A percentile compares a stretch with the other conserved stretches of the same genome.
Conservation (phyloP, 1,139 yeast species). For the Pichia sp. region DNA sequence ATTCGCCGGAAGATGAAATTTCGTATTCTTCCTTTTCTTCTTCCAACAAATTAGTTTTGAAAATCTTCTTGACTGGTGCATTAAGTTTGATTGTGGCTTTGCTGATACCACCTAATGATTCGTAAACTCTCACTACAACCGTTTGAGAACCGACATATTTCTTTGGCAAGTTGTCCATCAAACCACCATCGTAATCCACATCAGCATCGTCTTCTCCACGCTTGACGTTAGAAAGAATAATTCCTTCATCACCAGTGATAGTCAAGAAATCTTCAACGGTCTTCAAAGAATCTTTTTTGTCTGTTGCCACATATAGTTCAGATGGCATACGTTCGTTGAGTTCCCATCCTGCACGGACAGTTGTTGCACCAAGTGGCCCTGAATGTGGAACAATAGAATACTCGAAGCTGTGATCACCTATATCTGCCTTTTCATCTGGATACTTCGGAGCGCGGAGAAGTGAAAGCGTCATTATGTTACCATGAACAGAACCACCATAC, state of each 20-base stretch:
- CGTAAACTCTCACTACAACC: conserved; percentile 72
- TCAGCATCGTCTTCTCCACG: conserved; percentile 82
- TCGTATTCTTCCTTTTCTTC: conserved; percentile 47
- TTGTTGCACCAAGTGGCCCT: conserved; percentile 57
- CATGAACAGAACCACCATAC: conserved; percentile 90
- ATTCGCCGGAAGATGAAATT: conserved; percentile 33
- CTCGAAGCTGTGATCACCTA: conserved; percentile 80
- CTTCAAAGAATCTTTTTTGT: conserved; percentile 11
- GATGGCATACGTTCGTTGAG: conserved; percentile 53
- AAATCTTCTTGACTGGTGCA: conserved; percentile 43
- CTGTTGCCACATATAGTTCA: conserved; percentile 20
- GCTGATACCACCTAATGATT: conserved; percentile 76
- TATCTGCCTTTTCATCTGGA: conserved; percentile 90
- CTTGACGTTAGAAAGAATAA: conserved; percentile 73
- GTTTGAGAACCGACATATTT: conserved; percentile 45
- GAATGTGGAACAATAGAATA: conserved; percentile 82
- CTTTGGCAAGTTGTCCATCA: conserved; percentile 36
- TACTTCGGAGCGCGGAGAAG: conserved; percentile 81
- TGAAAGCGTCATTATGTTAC: conserved; percentile 80
- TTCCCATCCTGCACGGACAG: conserved; percentile 72
- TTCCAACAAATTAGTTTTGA: conserved; percentile 68
- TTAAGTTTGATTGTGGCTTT: conserved; percentile 44
- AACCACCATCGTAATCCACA: conserved; percentile 33
- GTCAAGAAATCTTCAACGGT: conserved; percentile 26
- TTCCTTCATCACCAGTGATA: conserved; percentile 46